A percentile compares a stretch with the other conserved stretches of the same genome.
Evolutionary conservation across 768 basidiomycete genomes (phyloP).

Genomic region (Lepiota subincarnata): DNA sequence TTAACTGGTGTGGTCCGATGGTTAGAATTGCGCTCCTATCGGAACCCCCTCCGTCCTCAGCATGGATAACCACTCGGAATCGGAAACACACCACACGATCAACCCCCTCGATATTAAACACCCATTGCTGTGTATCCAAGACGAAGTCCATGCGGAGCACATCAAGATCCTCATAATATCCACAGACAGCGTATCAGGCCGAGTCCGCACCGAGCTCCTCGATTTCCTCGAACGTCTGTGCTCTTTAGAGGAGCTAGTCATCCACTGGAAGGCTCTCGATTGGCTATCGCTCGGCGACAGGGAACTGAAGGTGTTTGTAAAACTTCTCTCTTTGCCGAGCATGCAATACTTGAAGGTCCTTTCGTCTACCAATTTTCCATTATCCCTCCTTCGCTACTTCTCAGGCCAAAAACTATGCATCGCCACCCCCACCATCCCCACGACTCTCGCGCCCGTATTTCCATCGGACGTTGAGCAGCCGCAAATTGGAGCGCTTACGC

Average conservation of each 20-base stretch:
- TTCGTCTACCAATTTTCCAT: constrained; percentile 5
- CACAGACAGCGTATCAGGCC: not conserved
- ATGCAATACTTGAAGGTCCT: constrained; percentile 1
- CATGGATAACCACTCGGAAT: constrained; percentile 4
- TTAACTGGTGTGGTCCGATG: not conserved
- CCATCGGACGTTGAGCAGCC: not conserved
- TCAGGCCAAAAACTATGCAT: constrained; percentile 1
- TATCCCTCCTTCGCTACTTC: constrained; percentile 3
- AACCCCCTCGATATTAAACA: constrained; percentile 5
- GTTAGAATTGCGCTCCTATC: constrained; percentile 3
- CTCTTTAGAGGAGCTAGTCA: constrained; percentile 3
- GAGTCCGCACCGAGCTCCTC: not conserved
- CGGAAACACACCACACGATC: constrained; percentile 1
- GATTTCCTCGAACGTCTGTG: constrained; percentile 6
- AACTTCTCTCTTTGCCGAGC: constrained; percentile 8
- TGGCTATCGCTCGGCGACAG: constrained; percentile 5
- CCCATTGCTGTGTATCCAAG: constrained; percentile 6
- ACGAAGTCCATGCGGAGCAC: not conserved
- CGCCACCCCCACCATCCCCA: not conserved
- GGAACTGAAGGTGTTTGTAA: not conserved
- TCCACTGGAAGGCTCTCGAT: constrained; percentile 8
- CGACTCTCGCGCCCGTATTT: constrained; percentile 5
- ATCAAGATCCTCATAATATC: constrained; percentile 7
- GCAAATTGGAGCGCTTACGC: not conserved
- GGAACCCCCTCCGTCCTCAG: constrained; percentile 1